Evolutionary conservation across 495 filamentous ascomycete species (phyloP).

Genomic region (Parachaetomium inaequale): DNA sequence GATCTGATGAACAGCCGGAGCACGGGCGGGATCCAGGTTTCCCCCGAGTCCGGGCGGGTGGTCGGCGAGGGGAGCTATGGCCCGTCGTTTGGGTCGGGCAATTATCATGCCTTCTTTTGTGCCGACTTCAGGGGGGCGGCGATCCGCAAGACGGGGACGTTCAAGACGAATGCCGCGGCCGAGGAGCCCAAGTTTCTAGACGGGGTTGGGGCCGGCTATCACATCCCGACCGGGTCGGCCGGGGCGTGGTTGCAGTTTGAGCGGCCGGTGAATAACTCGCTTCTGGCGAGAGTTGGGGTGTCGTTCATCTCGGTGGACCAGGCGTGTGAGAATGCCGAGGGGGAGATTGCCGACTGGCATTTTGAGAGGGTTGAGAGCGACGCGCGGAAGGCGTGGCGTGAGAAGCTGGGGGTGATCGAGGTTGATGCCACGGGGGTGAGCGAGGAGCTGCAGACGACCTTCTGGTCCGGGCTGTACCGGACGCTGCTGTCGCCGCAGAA

Average conservation of each 20-base stretch:
- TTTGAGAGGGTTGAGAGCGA: constrained; percentile 53
- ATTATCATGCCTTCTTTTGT: constrained; percentile 59
- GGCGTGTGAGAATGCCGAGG: constrained; percentile 62
- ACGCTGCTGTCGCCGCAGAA: constrained; percentile 66
- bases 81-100: constrained; percentile 66
- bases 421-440: constrained; percentile 54
- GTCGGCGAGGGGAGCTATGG: constrained; percentile 59
- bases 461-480: constrained; percentile 67
- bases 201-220: constrained; percentile 35
- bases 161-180: constrained; percentile 42
- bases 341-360: constrained; percentile 57
- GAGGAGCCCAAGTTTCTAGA: constrained; percentile 49
- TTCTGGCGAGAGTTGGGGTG: constrained; percentile 60
- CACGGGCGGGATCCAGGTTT: constrained; percentile 54
- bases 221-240: constrained; percentile 52
- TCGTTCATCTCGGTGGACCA: constrained; percentile 62
- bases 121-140: constrained; percentile 63
- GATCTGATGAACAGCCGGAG: constrained; percentile 59
- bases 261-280: constrained; percentile 36
- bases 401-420: constrained; percentile 56
- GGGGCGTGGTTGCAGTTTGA: constrained; percentile 63
- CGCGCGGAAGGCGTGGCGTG: constrained; percentile 55
- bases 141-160: constrained; percentile 56
- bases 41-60: constrained; percentile 53
- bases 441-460: constrained; percentile 54